A percentile compares a stretch with the other conserved stretches of the same genome.
Evolutionary conservation across 306 rosid species (phyloP).

Genomic region (Geum urbanum): DNA sequence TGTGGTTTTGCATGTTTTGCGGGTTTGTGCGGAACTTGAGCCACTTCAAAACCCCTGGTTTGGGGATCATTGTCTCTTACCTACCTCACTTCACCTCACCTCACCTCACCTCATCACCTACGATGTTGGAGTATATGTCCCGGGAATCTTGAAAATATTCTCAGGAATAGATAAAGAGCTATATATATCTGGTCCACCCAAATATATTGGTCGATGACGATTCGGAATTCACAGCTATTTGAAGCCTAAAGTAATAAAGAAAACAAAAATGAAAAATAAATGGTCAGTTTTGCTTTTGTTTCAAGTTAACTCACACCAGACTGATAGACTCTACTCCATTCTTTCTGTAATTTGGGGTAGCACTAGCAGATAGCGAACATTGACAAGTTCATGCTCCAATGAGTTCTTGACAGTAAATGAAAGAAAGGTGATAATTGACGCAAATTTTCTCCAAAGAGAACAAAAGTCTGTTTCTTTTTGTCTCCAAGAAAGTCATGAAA

Average conservation of each 20-base stretch:
- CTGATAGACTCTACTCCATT: background rate
- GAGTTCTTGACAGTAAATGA: background rate
- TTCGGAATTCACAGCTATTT: background rate
- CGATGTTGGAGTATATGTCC: background rate
- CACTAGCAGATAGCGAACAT: background rate
- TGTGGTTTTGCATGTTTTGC: background rate
- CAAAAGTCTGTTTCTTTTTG: background rate
- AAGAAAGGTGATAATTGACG: background rate
- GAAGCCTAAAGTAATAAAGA: background rate
- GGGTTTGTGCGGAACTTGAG: background rate
- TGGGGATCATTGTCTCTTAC: slow-evolving; percentile 2
- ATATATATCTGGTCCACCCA: background rate
- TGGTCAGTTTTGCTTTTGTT: slow-evolving; percentile 18
- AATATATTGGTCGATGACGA: background rate
- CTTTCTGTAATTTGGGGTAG: background rate
- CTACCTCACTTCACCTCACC: slow-evolving; percentile 2
- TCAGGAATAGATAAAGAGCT: background rate
- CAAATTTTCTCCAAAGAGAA: background rate
- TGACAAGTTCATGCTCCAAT: slow-evolving; percentile 16
- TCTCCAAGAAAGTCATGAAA: background rate
- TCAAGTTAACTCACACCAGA: background rate
- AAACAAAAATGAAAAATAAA: background rate
- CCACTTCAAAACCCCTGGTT: background rate
- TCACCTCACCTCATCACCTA: slow-evolving; percentile 4
- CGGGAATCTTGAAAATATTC: slow-evolving; percentile 4